Base-by-base conservation (phyloP, 257 asterid species). In the Solanum rostratum region DNA sequence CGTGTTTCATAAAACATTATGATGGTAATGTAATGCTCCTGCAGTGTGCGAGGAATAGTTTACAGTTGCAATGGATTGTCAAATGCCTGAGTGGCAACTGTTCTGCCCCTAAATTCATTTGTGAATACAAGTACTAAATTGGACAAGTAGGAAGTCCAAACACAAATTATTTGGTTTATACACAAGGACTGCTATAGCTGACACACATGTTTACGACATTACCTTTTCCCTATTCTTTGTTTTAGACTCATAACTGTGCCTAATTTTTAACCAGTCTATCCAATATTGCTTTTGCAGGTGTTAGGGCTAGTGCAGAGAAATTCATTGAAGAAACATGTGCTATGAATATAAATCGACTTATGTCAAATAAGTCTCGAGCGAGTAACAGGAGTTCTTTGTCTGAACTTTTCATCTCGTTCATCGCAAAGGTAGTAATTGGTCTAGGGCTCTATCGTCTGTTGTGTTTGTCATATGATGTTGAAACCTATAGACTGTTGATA, bases 241-340 rank as follows among this genome's bases (percentile, higher is more conserved):
- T 82, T 20, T 60, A 57, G 18, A 45, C 73, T 69, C 33, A 15
- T 60, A 60, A 59, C 57, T 10, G 10, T 5, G 63, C 60, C 46
- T 78, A 49, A 78, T 50, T 18, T 50, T 27, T 37, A 27, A 76
- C 22, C 5, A 19, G 9, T 88, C 83, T 82, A 70, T 66, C 76
- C 10, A 43, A 84, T 80, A 79, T 82, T 89, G 85, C 86, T 83
- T 86, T 82, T 86, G 88, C 86, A 96, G 98, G 98, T 85, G 95
- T 91, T 88, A 91, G 98, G 91, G 87, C 91, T 92, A 86, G 16
- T 82, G 99, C 96, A 15, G 98, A 95, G 86, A 94, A 92, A 86
- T 87, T 79, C 43, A 88, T 97, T 68, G 93, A 97, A 87, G 95
- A 92, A 74, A 86, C 63, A 19, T 97, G 97, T 89, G 92, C 86